Evolutionary conservation across 2,329 filamentous ascomycete genomes (phyloP), one percentile per base, ranked within the genome.

Genomic region (Byssoonygena ceratinophila): DNA sequence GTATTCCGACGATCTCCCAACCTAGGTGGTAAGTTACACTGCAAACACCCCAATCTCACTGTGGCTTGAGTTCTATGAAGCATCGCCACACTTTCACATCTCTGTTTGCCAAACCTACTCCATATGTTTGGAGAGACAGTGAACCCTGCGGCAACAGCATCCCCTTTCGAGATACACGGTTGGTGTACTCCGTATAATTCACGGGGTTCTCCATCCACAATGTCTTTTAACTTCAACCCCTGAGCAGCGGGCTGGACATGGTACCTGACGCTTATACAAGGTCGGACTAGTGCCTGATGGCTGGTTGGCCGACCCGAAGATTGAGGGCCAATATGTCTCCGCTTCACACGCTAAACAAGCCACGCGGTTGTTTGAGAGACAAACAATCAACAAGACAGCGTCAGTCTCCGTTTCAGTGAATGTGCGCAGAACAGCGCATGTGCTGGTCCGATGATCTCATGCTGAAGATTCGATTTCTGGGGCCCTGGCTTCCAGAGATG

Each of bases 241-340:
- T 45, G 37, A 44, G 25, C 2, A 12, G 27, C 31, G n/a, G 25
- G 37, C n/a, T 11, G 4, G 7, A 14, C 36, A 40, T 25, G 36
- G 52, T 54, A 41, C 52, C 52, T 54, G 52, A 41, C 52, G 47
- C 52, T 36, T 23, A 47, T 18, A 46, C 40, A 4, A 20, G 46
- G 25, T 11, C 20, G 25, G 46, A 16, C 4, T 41, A 22, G 20
- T 4, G 0, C 2, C 2, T 5, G 5, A 2, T 20, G 14, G n/a
- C n/a, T 4, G 31, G 27, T 29, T 45, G 49, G 49, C 14, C 40
- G 18, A 14, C 2, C 18, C 1, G 22, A 18, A 12, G 29, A 25
- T 20, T 27, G 39, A 32, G 40, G 39, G 39, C 23, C 16, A 8
- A 16, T 34, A 25, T 22, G 32, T 41, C 37, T 25, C 47, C 23